These are phyloP conservation scores for Ramalina peruviana DNA, from an alignment of 495 filamentous ascomycete genomes.

Conservation along the genomic window DNA sequence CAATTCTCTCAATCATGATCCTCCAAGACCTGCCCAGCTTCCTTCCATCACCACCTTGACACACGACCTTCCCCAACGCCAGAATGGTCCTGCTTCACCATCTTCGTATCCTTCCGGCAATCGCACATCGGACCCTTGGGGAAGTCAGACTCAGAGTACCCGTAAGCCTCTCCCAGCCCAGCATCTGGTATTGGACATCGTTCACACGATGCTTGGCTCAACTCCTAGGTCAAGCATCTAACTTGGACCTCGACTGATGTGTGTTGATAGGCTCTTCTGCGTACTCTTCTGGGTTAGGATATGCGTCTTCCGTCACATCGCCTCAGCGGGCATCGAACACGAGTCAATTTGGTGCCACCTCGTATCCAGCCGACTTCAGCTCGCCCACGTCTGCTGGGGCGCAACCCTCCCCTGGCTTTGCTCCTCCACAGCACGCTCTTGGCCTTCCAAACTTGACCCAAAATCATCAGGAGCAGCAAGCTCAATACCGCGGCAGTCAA, in stretches of 20 bases:
- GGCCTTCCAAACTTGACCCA: constrained; percentile 39
- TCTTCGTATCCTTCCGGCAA: constrained; percentile 12
- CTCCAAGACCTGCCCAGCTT: constrained; percentile 10
- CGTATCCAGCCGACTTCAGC: constrained; percentile 18
- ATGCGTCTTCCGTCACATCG: constrained; percentile 34
- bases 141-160: constrained; percentile 17
- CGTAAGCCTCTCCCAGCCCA: constrained; percentile 10
- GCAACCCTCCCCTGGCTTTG: constrained; percentile 33
- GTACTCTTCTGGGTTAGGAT: constrained; percentile 38
- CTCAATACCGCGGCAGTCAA: constrained; percentile 31
- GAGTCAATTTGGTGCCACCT: constrained; percentile 28
- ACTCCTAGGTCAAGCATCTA: background rate
- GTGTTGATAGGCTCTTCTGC: constrained; percentile 34
- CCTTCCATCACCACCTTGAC: constrained; percentile 17
- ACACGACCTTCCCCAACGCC: constrained; percentile 10
- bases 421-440: constrained; percentile 25
- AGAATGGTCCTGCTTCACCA: constrained; percentile 8
- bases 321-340: constrained; percentile 39
- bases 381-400: constrained; percentile 31
- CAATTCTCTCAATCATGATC: constrained; percentile 3
- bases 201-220: background rate
- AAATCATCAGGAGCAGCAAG: constrained; percentile 31
- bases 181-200: background rate
- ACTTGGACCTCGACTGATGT: background rate
- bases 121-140: constrained; percentile 16